These are phyloP conservation scores for Apiospora kogelbergensis DNA, from an alignment of 2,329 filamentous ascomycete species.

Conservation along the genomic window DNA sequence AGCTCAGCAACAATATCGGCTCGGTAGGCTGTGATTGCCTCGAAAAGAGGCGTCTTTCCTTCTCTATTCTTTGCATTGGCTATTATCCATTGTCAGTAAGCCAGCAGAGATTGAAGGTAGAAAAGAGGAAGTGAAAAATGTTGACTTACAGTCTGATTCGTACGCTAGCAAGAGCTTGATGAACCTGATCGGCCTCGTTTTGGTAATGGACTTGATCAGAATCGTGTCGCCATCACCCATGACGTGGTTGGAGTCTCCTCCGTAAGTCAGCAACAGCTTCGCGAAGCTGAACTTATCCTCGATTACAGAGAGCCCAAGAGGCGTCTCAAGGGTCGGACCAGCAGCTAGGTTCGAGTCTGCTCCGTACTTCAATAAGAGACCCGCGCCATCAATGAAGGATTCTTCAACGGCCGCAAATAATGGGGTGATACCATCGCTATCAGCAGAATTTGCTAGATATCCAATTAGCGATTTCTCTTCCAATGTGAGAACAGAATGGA, in stretches of 20 bases:
- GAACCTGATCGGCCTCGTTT: constrained; percentile 52
- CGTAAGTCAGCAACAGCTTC: constrained; percentile 61
- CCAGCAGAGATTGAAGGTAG: background rate
- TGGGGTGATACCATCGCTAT: constrained; percentile 50
- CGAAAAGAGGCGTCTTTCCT: constrained; percentile 64
- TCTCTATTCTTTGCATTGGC: constrained; percentile 59
- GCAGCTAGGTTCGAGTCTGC: constrained; percentile 49
- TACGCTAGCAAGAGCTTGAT: constrained; percentile 61
- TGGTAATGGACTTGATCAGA: constrained; percentile 60
- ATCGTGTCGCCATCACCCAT: constrained; percentile 60
- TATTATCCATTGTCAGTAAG: background rate
- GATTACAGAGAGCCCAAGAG: constrained; percentile 50
- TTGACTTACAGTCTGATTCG: constrained; percentile 43
- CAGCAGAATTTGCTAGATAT: constrained; percentile 42
- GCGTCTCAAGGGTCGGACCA: constrained; percentile 52
- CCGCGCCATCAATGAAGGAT: constrained; percentile 56
- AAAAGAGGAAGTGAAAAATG: background rate
- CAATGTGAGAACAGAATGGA: background rate
- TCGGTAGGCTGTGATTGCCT: constrained; percentile 57
- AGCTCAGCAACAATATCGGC: constrained; percentile 55
- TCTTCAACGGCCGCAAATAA: constrained; percentile 51
- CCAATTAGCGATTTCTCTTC: background rate
- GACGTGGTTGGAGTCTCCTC: constrained; percentile 55
- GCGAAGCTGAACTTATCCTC: constrained; percentile 56
- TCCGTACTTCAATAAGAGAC: constrained; percentile 63